Base-by-base conservation (phyloP, 192 early-diverging fungal species). In the Lobulomyces angularis region DNA sequence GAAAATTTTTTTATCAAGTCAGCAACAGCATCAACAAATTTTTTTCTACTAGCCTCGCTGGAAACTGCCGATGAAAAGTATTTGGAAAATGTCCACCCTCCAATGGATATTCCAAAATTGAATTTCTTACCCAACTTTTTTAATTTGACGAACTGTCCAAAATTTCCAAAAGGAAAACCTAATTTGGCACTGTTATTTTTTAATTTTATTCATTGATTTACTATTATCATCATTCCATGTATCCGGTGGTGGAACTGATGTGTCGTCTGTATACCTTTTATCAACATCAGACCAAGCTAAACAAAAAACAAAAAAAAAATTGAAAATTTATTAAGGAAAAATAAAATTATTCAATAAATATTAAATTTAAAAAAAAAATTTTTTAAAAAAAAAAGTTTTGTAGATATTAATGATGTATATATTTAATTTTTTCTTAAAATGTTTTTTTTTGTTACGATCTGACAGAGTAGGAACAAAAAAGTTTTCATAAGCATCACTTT, bases 221-320 rank as follows among this genome's bases (percentile, higher is more conserved):
- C n/a, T n/a, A n/a, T n/a, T n/a, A n/a, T n/a, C 35, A 16, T 54
- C 62, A n/a, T 53, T 36, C 48, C 59, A 60, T 3, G 55, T 29
- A 40, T 70, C 64, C 3, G 58, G 48, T 9, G 67, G 67, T 1
- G 34, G 19, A 3, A 70, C 53, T 50, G 46, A 21, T 48, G 42
- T 0, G 56, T 45, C 27, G 43, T 58, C 14, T n/a, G 9, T 5
- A 3, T 3, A 19, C n/a, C 59, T 50, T 43, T 71, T 71, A 44
- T 71, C 64, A 17, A 37, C 43, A 41, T 71, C 69, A 5, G 69
- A 58, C 69, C 69, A 71, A 8, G 58, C n/a, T n/a, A n/a, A n/a
- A n/a, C n/a, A n/a, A n/a, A n/a, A n/a, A n/a, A n/a, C n/a, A n/a
- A n/a, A n/a, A n/a, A n/a, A n/a, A n/a, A n/a, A n/a, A n/a, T n/a